Conservation (phyloP, 306 rosid genomes). For the Cajanus cajan region DNA sequence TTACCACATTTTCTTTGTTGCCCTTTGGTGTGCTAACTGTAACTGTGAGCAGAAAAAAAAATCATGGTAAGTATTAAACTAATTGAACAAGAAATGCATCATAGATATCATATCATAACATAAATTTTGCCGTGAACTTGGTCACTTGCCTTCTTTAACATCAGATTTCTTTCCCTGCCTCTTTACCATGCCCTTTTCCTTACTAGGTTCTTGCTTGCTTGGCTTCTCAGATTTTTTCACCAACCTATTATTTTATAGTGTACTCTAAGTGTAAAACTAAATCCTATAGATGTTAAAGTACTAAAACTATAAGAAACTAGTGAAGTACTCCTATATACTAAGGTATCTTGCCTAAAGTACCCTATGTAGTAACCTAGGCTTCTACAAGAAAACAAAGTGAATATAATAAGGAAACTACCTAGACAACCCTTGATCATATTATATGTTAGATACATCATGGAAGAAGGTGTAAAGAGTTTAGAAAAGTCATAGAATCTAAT, state of each 20-base stretch:
- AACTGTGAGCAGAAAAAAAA: slow-evolving; percentile 28
- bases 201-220: slow-evolving; percentile 46
- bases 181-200: slow-evolving; percentile 46
- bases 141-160: slow-evolving; percentile 53
- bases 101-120: not conserved
- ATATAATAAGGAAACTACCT: too few species aligned
- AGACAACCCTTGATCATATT: too few species aligned
- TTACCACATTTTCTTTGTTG: slow-evolving; percentile 68
- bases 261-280: too few species aligned
- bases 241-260: slow-evolving; percentile 33
- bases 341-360: too few species aligned
- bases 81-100: not conserved
- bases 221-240: slow-evolving; percentile 59
- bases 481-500: too few species aligned
- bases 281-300: too few species aligned
- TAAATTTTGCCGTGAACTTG: slow-evolving; percentile 1
- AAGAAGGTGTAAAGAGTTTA: too few species aligned
- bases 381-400: too few species aligned
- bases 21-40: slow-evolving; percentile 33
- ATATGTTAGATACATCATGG: too few species aligned
- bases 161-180: slow-evolving; percentile 49
- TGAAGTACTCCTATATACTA: too few species aligned
- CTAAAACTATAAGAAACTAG: too few species aligned
- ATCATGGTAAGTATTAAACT: not conserved
- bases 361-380: too few species aligned